phyloP scores from a whole-genome alignment of 2,329 filamentous ascomycete species.

The Rhytidhysteron rufulum region DNA sequence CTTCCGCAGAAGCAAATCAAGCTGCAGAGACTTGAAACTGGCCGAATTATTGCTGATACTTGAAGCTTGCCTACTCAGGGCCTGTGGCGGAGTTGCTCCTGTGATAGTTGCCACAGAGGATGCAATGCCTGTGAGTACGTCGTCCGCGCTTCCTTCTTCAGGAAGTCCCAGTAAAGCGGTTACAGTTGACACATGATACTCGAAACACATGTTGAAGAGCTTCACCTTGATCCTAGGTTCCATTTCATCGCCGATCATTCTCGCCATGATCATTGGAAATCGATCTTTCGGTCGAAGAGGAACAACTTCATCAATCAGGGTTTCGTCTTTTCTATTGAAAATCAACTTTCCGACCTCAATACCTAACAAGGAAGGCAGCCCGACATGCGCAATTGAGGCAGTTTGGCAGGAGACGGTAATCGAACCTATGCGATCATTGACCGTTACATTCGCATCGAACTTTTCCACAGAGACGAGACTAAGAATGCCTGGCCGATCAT shows the following conservation, averaged over 20 bases:
- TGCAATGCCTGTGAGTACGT: conserved; percentile 71
- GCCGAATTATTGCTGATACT: conserved; percentile 18
- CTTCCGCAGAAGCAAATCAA: conserved; percentile 75
- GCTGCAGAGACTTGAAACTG: conserved; percentile 45
- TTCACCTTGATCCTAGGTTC: conserved; percentile 88
- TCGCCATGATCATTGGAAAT: conserved; percentile 73
- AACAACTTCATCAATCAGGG: conserved; percentile 65
- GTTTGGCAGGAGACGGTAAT: conserved; percentile 36
- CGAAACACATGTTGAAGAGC: conserved; percentile 76
- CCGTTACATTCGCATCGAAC: conserved; percentile 57
- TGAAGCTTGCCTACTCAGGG: conserved; percentile 27
- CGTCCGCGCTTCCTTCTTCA: conserved; percentile 59
- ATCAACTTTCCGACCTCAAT: conserved; percentile 65
- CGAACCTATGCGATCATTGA: conserved; percentile 67
- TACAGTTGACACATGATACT: conserved; percentile 82
- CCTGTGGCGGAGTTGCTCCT: conserved; percentile 55
- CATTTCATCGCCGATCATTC: conserved; percentile 90
- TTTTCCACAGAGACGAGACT: conserved; percentile 67
- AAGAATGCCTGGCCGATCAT: conserved; percentile 85
- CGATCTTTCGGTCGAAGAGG: conserved; percentile 32
- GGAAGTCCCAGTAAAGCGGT: conserved; percentile 73
- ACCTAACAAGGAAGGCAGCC: conserved; percentile 76
- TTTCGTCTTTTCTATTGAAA: conserved; percentile 65
- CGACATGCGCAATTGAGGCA: conserved; percentile 57
- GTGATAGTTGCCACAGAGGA: conserved; percentile 76